phyloP scores from a whole-genome alignment of 768 basidiomycete genomes.

The Macrolepiota dolichaula region DNA sequence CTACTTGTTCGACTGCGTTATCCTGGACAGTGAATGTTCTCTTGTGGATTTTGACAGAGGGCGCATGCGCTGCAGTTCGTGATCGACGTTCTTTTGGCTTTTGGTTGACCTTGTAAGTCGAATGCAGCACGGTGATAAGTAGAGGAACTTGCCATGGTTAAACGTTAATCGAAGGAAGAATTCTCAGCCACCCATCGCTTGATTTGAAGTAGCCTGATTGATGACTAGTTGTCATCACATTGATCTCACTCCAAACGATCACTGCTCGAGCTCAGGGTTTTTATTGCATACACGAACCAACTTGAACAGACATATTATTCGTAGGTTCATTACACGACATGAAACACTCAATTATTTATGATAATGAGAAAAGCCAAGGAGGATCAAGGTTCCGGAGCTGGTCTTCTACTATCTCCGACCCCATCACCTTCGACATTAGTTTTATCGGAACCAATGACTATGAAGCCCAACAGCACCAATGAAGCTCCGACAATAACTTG shows the following conservation, averaged over 20 bases:
- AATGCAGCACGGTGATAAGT: not conserved
- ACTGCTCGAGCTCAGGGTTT: too few species aligned
- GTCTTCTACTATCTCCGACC: not conserved
- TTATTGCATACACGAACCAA: too few species aligned
- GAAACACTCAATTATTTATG: not conserved
- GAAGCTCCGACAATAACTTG: slow-evolving; percentile 72
- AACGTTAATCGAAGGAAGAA: not conserved
- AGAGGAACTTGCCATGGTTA: slow-evolving; percentile 20
- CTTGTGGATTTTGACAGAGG: slow-evolving; percentile 47
- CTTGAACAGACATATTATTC: too few species aligned
- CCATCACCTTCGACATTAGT: not conserved
- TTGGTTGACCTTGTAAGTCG: not conserved
- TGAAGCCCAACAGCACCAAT: slow-evolving; percentile 75
- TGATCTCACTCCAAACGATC: too few species aligned
- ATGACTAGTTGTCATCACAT: too few species aligned
- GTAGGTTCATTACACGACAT: too few species aligned
- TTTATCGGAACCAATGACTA: slow-evolving; percentile 28
- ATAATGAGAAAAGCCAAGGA: not conserved
- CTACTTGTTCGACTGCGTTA: slow-evolving; percentile 43
- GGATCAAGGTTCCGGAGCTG: not conserved
- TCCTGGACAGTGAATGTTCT: slow-evolving; percentile 50
- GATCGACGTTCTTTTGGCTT: slow-evolving; percentile 40
- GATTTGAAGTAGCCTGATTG: not conserved
- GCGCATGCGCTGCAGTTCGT: slow-evolving; percentile 44
- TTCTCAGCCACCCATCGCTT: not conserved